Percentiles rank a stretch among this genome's conserved stretches.
phyloP scores from a whole-genome alignment of 1,284 basidiomycete species.

The Sphaerobolus stellatus region DNA sequence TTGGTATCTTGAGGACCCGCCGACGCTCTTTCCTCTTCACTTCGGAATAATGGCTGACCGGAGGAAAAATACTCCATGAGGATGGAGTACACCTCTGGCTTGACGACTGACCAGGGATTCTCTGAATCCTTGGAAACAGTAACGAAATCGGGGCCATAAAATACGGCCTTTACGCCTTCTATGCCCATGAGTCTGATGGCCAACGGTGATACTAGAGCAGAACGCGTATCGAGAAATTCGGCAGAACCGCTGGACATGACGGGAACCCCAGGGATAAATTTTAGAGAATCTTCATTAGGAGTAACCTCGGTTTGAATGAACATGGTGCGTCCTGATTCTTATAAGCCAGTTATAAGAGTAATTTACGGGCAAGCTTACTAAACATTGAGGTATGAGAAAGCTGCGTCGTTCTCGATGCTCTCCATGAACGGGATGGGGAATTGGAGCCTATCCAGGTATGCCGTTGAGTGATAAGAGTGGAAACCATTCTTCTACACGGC shows the following conservation, averaged over 20 bases:
- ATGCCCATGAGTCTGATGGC: conserved; percentile 93
- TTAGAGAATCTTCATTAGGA: conserved; percentile 96
- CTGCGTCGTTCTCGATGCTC: no score
- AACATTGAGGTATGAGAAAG: no score
- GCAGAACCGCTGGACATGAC: conserved; percentile 89
- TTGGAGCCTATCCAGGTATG: no score
- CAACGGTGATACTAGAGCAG: conserved; percentile 84
- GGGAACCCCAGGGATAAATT: conserved; percentile 91
- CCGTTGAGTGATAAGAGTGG: no score
- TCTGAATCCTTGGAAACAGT: conserved; percentile 92
- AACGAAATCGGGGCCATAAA: conserved; percentile 98
- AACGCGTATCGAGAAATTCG: conserved; percentile 89
- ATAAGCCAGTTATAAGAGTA: no score
- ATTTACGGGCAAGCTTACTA: no score
- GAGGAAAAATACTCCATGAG: conserved; percentile 98
- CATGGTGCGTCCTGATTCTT: conserved; percentile 74
- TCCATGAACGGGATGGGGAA: no score
- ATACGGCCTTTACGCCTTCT: conserved; percentile 85
- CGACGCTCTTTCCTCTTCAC: conserved; percentile 70
- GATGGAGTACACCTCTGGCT: conserved; percentile 97
- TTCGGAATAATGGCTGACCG: conserved; percentile 81
- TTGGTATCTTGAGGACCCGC: conserved; percentile 93
- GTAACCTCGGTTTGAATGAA: conserved; percentile 98
- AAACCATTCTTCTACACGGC: no score
- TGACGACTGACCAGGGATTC: conserved; percentile 85